phyloP scores from a whole-genome alignment of 1,139 yeast species.

The Protomyces arabidopsidicola region DNA sequence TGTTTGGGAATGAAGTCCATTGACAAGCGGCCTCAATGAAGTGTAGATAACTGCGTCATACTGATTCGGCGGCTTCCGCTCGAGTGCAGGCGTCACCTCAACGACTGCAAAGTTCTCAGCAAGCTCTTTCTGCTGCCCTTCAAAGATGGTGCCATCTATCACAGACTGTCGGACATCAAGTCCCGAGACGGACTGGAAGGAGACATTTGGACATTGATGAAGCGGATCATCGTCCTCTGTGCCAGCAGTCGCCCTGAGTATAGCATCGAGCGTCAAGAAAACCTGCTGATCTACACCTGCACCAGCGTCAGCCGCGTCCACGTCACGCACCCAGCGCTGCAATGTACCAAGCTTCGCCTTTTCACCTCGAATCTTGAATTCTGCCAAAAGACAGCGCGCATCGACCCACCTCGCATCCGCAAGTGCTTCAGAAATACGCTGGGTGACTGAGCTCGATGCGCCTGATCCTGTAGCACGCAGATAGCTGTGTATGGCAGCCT shows the following conservation, averaged over 20 bases:
- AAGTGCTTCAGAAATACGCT: slow-evolving; percentile 19
- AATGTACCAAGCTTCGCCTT: slow-evolving; percentile 19
- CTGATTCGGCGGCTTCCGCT: slow-evolving; percentile 21
- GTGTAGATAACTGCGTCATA: slow-evolving; percentile 24
- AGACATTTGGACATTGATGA: neutral
- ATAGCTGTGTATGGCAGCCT: slow-evolving; percentile 11
- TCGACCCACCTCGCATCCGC: slow-evolving; percentile 22
- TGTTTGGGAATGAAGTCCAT: neutral
- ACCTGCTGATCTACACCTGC: slow-evolving; percentile 12
- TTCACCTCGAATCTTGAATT: slow-evolving; percentile 17
- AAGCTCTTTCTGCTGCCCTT: neutral
- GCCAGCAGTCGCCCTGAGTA: slow-evolving; percentile 12
- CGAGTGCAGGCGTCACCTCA: slow-evolving; percentile 18
- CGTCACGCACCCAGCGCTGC: slow-evolving; percentile 25
- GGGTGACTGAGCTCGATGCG: slow-evolving; percentile 12
- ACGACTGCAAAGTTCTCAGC: slow-evolving; percentile 2
- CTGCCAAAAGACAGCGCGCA: slow-evolving; percentile 23
- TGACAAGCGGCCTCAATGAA: neutral
- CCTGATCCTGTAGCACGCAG: slow-evolving; percentile 1
- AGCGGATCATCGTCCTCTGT: neutral
- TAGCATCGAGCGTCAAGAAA: slow-evolving; percentile 14
- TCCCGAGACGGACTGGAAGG: slow-evolving; percentile 5
- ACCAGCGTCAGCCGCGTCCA: slow-evolving; percentile 22
- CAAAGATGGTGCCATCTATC: slow-evolving; percentile 10
- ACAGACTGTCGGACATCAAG: neutral